These are phyloP conservation scores for Alternaria ventricosa DNA, from an alignment of 2,329 filamentous ascomycete species.

Conservation along the genomic window DNA sequence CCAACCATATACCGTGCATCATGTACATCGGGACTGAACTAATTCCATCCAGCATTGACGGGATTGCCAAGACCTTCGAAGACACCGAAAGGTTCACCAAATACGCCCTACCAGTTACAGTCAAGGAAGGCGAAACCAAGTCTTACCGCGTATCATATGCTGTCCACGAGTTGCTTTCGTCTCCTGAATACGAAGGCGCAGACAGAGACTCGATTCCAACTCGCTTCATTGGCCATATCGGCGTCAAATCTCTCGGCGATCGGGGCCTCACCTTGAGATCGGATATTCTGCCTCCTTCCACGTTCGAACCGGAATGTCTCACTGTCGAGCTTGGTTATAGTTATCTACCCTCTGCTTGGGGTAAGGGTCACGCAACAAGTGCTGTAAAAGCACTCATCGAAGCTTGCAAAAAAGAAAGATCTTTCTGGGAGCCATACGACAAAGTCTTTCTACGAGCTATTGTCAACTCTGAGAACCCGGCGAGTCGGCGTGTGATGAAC, in stretches of 20 bases:
- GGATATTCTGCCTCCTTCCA: slow-evolving; percentile 15
- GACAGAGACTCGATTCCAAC: background rate
- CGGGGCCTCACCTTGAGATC: slow-evolving; percentile 18
- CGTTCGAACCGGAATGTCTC: slow-evolving; percentile 21
- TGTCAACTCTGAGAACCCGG: slow-evolving; percentile 39
- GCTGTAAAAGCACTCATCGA: slow-evolving; percentile 32
- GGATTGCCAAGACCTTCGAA: slow-evolving; percentile 30
- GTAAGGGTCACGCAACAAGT: slow-evolving; percentile 29
- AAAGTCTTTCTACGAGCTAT: slow-evolving; percentile 41
- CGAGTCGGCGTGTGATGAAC: slow-evolving; percentile 40
- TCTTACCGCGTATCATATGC: slow-evolving; percentile 34
- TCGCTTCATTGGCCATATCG: slow-evolving; percentile 33
- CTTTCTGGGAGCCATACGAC: slow-evolving; percentile 33
- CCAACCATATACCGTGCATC: background rate
- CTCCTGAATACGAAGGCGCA: background rate
- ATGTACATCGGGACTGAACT: background rate
- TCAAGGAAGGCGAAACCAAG: slow-evolving; percentile 16
- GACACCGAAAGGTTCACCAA: slow-evolving; percentile 36
- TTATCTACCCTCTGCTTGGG: slow-evolving; percentile 31
- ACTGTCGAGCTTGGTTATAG: slow-evolving; percentile 30
- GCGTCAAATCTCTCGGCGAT: slow-evolving; percentile 23
- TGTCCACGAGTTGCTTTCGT: slow-evolving; percentile 32
- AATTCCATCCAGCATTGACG: slow-evolving; percentile 26
- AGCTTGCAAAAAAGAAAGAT: slow-evolving; percentile 19
- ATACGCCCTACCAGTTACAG: slow-evolving; percentile 14